Base-by-base conservation (phyloP, 2,329 filamentous ascomycete species). In the Sclerotinia borealis region DNA sequence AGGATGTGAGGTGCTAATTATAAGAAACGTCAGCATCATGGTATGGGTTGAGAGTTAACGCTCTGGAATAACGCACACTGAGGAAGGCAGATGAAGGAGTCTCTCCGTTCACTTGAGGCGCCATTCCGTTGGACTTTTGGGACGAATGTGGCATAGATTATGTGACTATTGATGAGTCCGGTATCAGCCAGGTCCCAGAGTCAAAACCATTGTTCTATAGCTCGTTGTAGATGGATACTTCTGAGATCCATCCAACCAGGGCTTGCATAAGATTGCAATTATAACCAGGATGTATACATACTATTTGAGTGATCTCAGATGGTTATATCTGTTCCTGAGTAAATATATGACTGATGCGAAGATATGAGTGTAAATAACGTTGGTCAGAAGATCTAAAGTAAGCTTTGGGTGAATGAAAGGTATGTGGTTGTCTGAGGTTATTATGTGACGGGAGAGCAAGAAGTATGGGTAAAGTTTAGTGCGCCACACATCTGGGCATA, bases 1-100 rank as follows among this genome's bases (percentile, higher is more conserved):
- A 96, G 69, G 88, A 88, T 71, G 87, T 82, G 67, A 97, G 83
- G 75, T 97, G 93, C 91, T 96, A 71, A 47, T 19, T 25, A 41
- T 11, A 15, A 34, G 37, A 36, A 41, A 51, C 55, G 63, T 63
- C 45, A 50, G 29, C 47, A 54, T n/a, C 39, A 27, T 49, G n/a
- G 22, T 41, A 50, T 54, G 36, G 60, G 54, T 39, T 2, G 29
- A 49, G 59, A 39, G 37, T 61, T 37, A 43, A 29, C 7, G 47
- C 31, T n/a, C 34, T 65, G 76, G 43, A 77, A 83, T 81, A 72
- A 80, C 76, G 45, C 49, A 61, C 59, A 15, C 29, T 54, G 62
- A 84, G 61, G 71, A 83, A 83, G 63, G 79, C 80, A 55, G 81
- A 84, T 68, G 75, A 76, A 9, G 79, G 49, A 15, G 67, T 73